Evolutionary conservation across 2,329 filamentous ascomycete genomes (phyloP).

Genomic region (Aspergillus sp.): DNA sequence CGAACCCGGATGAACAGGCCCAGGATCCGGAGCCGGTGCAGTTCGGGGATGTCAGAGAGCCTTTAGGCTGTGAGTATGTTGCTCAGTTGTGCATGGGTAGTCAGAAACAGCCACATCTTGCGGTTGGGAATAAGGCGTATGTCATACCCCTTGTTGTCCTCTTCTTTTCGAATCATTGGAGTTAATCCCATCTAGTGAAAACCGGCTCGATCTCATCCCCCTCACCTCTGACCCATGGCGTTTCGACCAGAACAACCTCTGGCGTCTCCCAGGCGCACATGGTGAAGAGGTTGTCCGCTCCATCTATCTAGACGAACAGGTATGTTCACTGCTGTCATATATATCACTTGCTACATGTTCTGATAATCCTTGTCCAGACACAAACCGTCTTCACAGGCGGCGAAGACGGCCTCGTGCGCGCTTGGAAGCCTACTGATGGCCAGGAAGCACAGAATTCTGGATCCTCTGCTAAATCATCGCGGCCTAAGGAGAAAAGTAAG

Average conservation of each 20-base stretch:
- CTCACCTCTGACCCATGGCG: constrained; percentile 31
- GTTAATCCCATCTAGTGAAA: constrained; percentile 21
- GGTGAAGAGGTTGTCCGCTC: constrained; percentile 44
- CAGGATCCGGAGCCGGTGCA: constrained; percentile 39
- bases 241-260: constrained; percentile 33
- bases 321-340: constrained; percentile 14
- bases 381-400: constrained; percentile 39
- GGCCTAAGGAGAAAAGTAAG: constrained; percentile 26
- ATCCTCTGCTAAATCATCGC: constrained; percentile 15
- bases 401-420: constrained; percentile 39
- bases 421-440: constrained; percentile 27
- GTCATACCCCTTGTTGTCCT: constrained; percentile 6
- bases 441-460: constrained; percentile 11
- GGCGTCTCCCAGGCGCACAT: constrained; percentile 42
- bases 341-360: no score
- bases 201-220: constrained; percentile 39
- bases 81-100: constrained; percentile 46
- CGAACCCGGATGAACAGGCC: constrained; percentile 44
- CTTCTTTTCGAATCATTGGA: background rate
- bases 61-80: constrained; percentile 53
- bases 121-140: constrained; percentile 46
- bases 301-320: constrained; percentile 39
- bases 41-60: constrained; percentile 52
- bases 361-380: constrained; percentile 10
- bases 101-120: constrained; percentile 36